These are phyloP conservation scores for Pittosporum tobira DNA, from an alignment of 129 eudicot species.

Conservation along the genomic window DNA sequence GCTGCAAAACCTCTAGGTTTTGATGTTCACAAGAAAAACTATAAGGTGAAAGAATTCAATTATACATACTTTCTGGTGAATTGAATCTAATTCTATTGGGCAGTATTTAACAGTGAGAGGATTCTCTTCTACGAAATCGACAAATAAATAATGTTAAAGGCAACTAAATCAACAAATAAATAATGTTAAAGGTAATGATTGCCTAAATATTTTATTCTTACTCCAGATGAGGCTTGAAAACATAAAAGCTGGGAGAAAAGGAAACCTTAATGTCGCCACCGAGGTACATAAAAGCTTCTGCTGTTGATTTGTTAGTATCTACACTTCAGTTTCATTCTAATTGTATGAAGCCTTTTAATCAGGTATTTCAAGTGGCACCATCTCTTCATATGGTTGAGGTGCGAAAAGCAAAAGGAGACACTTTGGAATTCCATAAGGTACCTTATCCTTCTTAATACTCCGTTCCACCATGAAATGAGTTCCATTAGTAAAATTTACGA, in stretches of 20 bases:
- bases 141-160: too few species aligned
- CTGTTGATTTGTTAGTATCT: neutral
- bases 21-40: slow-evolving; percentile 85
- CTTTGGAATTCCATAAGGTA: slow-evolving; percentile 99
- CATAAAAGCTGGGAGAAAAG: slow-evolving; percentile 89
- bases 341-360: slow-evolving; percentile 2
- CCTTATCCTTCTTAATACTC: neutral
- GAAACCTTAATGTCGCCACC: slow-evolving; percentile 89
- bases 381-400: slow-evolving; percentile 98
- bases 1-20: slow-evolving; percentile 85
- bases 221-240: slow-evolving; percentile 91
- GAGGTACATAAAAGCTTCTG: slow-evolving; percentile 43
- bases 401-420: slow-evolving; percentile 96
- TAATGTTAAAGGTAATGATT: too few species aligned
- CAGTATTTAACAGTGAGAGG: neutral
- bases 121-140: too few species aligned
- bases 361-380: slow-evolving; percentile 97
- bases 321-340: neutral
- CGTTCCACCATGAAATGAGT: neutral
- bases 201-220: neutral
- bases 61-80: neutral
- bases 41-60: slow-evolving; percentile 46
- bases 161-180: too few species aligned
- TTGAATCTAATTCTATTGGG: neutral
- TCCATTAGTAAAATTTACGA: too few species aligned